Evolutionary conservation across 176 grass and related monocot species (phyloP).

Genomic region (Carex parvula): DNA sequence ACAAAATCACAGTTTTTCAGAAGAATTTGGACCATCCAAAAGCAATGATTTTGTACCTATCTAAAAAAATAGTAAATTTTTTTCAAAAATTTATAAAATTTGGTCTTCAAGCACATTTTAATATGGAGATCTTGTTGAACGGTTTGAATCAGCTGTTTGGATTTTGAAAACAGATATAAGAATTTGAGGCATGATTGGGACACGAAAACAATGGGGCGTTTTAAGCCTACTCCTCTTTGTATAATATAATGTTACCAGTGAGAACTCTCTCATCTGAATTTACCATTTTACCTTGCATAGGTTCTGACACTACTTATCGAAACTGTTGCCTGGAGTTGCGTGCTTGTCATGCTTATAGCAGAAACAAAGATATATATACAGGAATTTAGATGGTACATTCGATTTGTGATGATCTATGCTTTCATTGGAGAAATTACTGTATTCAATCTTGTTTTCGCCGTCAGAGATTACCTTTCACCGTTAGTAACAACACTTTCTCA

Average conservation of each 20-base stretch:
- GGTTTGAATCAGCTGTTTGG: no score
- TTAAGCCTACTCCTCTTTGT: neutral
- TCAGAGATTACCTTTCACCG: slow-evolving; percentile 49
- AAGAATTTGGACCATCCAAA: no score
- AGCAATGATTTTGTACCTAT: no score
- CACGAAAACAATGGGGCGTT: no score
- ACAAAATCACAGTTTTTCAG: no score
- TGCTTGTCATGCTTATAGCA: slow-evolving; percentile 65
- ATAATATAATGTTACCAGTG: neutral
- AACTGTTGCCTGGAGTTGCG: slow-evolving; percentile 64
- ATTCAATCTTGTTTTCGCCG: slow-evolving; percentile 70
- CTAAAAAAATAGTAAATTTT: no score
- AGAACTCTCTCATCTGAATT: slow-evolving; percentile 13
- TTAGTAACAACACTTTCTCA: slow-evolving; percentile 43
- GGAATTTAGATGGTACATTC: slow-evolving; percentile 93
- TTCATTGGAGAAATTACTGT: slow-evolving; percentile 72
- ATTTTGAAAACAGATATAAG: no score
- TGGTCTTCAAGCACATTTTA: no score
- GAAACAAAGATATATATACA: slow-evolving; percentile 81
- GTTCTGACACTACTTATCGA: slow-evolving; percentile 68
- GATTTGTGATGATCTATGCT: slow-evolving; percentile 81
- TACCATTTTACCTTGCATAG: slow-evolving; percentile 40
- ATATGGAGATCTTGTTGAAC: no score
- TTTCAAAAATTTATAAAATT: no score
- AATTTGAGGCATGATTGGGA: no score